Evolutionary conservation across 495 filamentous ascomycete genomes (phyloP), one percentile per base, ranked within the genome.

Genomic region (Pyrenopolyporus hunteri): DNA sequence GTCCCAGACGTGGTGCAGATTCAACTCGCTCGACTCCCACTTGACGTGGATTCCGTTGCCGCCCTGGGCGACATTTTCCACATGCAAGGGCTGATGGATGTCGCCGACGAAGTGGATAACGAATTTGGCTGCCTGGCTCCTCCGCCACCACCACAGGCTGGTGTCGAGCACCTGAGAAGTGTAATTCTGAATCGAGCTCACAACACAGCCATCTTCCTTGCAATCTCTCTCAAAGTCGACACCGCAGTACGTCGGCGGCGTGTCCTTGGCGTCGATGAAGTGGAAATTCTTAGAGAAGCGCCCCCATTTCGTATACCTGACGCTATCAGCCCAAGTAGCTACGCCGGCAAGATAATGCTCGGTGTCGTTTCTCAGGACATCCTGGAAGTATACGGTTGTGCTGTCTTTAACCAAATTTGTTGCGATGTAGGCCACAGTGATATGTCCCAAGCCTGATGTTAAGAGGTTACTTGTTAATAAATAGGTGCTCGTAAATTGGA

Each of bases 221-320:
- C 87, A 90, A 74, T 90, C 87, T 23, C 87, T 78, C 7, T 73
- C 65, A 54, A 77, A 86, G 61, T 83, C 76, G 36, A 90, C 81
- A 45, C 73, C 80, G 73, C 87, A 90, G 29, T 68, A 74, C 4
- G 59, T 32, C 0, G 87, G 87, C 31, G 87, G 87, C 50, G 71
- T 62, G 76, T 90, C 87, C 42, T 85, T 75, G 8, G 87, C 85
- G 67, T 90, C 87, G 73, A 90, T 89, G 76, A 80, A 90, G 74
- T 90, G 87, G 71, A 86, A 85, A 13, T 77, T 77, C n/a, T 72
- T 74, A 6, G 77, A 80, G 70, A 82, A 87, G 28, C 73, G 74
- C 13, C 84, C 82, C 60, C 76, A 83, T 63, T 80, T 75, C 8
- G 82, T 84, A 70, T 86, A 85, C 20, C 82, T 75, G 65, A 84